Evolutionary conservation across 192 early-diverging fungal genomes (phyloP).

Genomic region (Mortierella hygrophila): DNA sequence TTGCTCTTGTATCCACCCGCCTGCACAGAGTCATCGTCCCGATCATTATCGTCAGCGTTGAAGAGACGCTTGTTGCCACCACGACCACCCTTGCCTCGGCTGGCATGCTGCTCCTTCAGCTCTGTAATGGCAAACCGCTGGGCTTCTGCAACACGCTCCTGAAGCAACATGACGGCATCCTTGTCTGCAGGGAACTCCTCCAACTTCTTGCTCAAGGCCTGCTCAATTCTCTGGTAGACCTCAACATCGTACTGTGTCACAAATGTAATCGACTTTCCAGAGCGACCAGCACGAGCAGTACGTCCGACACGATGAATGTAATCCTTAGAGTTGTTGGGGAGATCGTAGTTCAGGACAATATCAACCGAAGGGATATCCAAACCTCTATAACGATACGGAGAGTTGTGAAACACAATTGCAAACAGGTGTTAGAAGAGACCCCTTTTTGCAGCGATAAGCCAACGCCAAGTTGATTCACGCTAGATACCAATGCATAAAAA

Average conservation of each 20-base stretch:
- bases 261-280: constrained; percentile 85
- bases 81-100: constrained; percentile 50
- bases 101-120: constrained; percentile 80
- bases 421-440: not conserved
- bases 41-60: constrained; percentile 46
- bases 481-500: not conserved
- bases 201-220: constrained; percentile 89
- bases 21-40: constrained; percentile 55
- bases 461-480: not conserved
- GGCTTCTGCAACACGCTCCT: constrained; percentile 95
- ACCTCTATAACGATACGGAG: constrained; percentile 61
- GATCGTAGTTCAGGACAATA: constrained; percentile 96
- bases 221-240: constrained; percentile 93
- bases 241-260: constrained; percentile 96
- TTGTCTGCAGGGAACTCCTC: constrained; percentile 87
- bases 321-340: constrained; percentile 90
- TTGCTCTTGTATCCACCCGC: constrained; percentile 49
- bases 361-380: constrained; percentile 98
- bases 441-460: not conserved
- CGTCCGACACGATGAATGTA: constrained; percentile 91
- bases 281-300: constrained; percentile 86
- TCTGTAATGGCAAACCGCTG: constrained; percentile 89
- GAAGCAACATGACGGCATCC: constrained; percentile 87
- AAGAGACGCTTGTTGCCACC: constrained; percentile 51
- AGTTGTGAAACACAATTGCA: not conserved